These are phyloP conservation scores for Serendipita sp. DNA, from an alignment of 768 basidiomycete genomes.

Conservation along the genomic window DNA sequence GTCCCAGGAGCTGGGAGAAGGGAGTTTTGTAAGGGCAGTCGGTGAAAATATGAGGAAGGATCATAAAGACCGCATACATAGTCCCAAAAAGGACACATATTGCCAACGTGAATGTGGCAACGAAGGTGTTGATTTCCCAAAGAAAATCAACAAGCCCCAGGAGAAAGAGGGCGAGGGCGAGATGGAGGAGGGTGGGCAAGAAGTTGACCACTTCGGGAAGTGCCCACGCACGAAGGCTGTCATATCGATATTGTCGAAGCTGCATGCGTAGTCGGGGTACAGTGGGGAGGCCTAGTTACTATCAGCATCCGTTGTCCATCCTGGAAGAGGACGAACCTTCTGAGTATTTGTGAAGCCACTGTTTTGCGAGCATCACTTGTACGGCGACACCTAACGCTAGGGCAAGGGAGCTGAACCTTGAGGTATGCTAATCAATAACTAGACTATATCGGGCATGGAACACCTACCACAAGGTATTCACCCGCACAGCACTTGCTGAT, in stretches of 20 bases:
- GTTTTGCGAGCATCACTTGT: conserved; percentile 1
- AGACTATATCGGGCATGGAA: no score
- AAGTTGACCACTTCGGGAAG: conserved; percentile 25
- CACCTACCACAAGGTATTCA: not conserved
- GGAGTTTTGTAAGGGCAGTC: conserved; percentile 2
- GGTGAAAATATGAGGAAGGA: conserved; percentile 3
- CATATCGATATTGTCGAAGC: conserved; percentile 25
- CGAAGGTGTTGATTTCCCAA: conserved; percentile 16
- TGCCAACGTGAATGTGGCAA: conserved; percentile 17
- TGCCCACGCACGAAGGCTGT: conserved; percentile 23
- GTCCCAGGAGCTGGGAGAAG: not conserved
- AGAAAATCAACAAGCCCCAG: conserved; percentile 31
- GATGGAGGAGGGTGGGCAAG: conserved; percentile 31
- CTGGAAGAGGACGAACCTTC: not conserved
- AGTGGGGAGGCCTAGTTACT: not conserved
- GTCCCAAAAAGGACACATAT: not conserved
- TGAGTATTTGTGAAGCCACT: conserved; percentile 1
- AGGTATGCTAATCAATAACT: no score
- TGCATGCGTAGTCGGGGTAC: conserved; percentile 18
- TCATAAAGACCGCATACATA: not conserved
- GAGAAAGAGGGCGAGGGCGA: conserved; percentile 35
- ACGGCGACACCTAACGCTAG: not conserved
- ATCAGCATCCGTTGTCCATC: not conserved
- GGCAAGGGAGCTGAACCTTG: not conserved
- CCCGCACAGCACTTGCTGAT: not conserved